Percentiles rank a stretch among this genome's conserved stretches.
Conservation (phyloP, 148 eudicot species). For the Chenopodium suecicum region DNA sequence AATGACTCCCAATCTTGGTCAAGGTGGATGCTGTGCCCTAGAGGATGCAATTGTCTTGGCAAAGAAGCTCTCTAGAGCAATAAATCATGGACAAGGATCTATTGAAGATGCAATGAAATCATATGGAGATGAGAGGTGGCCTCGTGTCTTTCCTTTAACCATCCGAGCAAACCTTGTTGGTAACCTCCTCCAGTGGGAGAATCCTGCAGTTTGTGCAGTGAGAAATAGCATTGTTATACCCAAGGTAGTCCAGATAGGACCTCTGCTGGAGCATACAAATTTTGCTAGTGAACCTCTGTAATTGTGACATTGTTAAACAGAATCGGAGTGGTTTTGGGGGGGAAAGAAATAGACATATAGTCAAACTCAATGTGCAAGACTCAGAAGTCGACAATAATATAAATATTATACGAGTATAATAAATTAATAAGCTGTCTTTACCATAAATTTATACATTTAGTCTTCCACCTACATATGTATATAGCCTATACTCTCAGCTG, state of each 20-base stretch:
- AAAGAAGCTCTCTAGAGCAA: constrained; percentile 48
- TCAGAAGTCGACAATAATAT: too few relatives aligned
- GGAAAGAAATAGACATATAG: not conserved
- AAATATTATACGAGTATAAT: not conserved
- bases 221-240: constrained; percentile 61
- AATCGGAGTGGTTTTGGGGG: not conserved
- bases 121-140: constrained; percentile 72
- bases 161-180: constrained; percentile 74
- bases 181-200: constrained; percentile 65
- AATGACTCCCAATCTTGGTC: constrained; percentile 97
- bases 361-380: too few relatives aligned
- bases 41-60: constrained; percentile 78
- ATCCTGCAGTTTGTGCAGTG: constrained; percentile 51
- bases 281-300: constrained; percentile 36
- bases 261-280: constrained; percentile 66
- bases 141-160: constrained; percentile 58
- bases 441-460: constrained; percentile 25
- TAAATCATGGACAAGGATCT: constrained; percentile 35
- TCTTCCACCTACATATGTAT: constrained; percentile 10
- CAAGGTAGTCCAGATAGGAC: constrained; percentile 56
- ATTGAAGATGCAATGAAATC: constrained; percentile 64
- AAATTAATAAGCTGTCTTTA: constrained; percentile 20
- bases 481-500: not conserved
- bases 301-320: not conserved
- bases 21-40: constrained; percentile 91